Base-by-base conservation (phyloP, 2,329 filamentous ascomycete species). In the Fusarium penzigii region DNA sequence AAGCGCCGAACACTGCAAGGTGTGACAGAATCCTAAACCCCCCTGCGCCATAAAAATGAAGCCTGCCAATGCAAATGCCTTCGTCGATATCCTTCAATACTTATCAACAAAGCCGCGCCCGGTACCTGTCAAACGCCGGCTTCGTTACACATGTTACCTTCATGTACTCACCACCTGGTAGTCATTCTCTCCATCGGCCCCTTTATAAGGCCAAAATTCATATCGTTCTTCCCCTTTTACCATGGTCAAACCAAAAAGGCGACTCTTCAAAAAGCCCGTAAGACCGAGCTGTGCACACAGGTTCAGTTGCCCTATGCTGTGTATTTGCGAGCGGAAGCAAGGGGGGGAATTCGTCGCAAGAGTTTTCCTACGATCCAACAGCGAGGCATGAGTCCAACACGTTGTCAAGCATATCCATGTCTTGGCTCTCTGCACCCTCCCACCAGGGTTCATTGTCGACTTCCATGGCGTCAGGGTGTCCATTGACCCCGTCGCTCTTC, bases 381-480 rank as follows among this genome's bases (percentile, higher is more conserved):
- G 77, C 75, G 34, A 84, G 69, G 53, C 79, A 80, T 3, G 80
- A 81, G 53, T 85, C 82, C 46, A 87, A 72, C 14, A 87, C 74
- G 39, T 69, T 72, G 59, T 87, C 79, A 25, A 88, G 72, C 49
- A 76, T 70, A 44, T 77, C 72, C 61, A 75, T 75, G 56, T 86
- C 83, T 29, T 74, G 69, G 3, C 61, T 57, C 44, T 81, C 79
- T 39, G 79, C 79, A 3, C 85, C 86, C 44, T 86, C 84, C 86
- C 86, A 89, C 58, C 76, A 76, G n/a, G 74, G 68, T 12, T 85
- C 81, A 16, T 68, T 69, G 63, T 87, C 83, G 42, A 84, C 70
- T 9, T 86, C 83, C 81, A 85, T 86, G n/a, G 75, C 68, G 49
- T 85, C 81, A 2, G 71, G 64, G 48, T 78, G 70, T 3, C 81